Percentiles rank a stretch among this genome's conserved stretches.
Conservation (phyloP, 2,329 filamentous ascomycete genomes). For the Eurotiales sp. region DNA sequence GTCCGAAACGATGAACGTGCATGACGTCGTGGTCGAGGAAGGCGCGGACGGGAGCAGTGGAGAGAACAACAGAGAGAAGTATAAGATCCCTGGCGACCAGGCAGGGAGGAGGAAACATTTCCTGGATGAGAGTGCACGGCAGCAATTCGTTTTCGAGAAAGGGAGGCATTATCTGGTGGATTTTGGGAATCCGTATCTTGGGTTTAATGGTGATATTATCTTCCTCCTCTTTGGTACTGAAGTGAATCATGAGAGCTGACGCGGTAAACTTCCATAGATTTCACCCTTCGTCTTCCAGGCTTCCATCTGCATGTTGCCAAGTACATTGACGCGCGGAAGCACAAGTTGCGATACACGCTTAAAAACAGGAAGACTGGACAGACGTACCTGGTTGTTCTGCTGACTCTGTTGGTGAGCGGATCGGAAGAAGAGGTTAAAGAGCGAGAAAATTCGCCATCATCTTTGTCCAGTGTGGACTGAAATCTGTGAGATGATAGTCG, state of each 20-base stretch:
- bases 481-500: not conserved
- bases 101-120: constrained; percentile 60
- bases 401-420: constrained; percentile 61
- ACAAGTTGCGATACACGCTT: constrained; percentile 85
- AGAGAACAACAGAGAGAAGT: constrained; percentile 40
- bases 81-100: constrained; percentile 52
- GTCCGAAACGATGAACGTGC: not conserved
- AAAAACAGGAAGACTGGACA: constrained; percentile 72
- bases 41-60: constrained; percentile 60
- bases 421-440: constrained; percentile 17
- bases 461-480: too few species aligned
- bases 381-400: constrained; percentile 75
- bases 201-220: constrained; percentile 63
- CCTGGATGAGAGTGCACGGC: constrained; percentile 52
- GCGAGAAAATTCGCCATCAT: too few species aligned
- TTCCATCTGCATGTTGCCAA: constrained; percentile 33
- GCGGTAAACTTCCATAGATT: constrained; percentile 22
- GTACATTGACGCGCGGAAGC: constrained; percentile 63
- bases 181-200: constrained; percentile 90
- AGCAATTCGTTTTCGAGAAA: constrained; percentile 58
- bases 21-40: constrained; percentile 56
- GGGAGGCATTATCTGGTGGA: constrained; percentile 61
- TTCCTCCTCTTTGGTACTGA: not conserved
- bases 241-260: too few species aligned
- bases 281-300: constrained; percentile 37